Evolutionary conservation across 768 basidiomycete genomes (phyloP).

Genomic region (Mycena maculata): DNA sequence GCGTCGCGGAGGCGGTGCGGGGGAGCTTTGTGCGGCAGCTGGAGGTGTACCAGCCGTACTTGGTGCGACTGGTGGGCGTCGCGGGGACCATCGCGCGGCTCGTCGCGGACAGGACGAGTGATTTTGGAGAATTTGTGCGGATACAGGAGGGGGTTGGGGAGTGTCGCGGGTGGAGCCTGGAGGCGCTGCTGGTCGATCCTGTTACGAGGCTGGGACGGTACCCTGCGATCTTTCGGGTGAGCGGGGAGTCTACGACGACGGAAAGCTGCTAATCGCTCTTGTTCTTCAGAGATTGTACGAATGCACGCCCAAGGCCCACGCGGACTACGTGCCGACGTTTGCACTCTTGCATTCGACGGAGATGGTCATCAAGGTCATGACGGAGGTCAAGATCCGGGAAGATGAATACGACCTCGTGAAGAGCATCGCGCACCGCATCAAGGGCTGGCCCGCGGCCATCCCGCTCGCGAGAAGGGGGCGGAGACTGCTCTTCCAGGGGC

Average conservation of each 20-base stretch:
- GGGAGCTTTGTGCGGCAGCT: constrained; percentile 68
- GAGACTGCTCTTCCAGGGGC: constrained; percentile 77
- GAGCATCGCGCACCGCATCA: constrained; percentile 65
- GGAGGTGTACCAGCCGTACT: constrained; percentile 89
- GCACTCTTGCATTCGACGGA: constrained; percentile 75
- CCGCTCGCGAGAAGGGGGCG: constrained; percentile 79
- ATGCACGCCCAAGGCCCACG: constrained; percentile 74
- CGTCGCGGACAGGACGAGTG: constrained; percentile 61
- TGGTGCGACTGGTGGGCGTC: constrained; percentile 76
- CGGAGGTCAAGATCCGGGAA: constrained; percentile 87
- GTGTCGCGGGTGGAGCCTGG: constrained; percentile 72
- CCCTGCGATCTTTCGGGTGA: constrained; percentile 78
- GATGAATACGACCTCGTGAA: constrained; percentile 87
- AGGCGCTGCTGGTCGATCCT: constrained; percentile 79
- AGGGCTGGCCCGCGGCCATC: constrained; percentile 64
- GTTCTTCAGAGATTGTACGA: constrained; percentile 71
- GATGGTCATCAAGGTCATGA: constrained; percentile 79
- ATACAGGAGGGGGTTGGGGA: constrained; percentile 69
- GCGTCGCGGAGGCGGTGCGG: constrained; percentile 69
- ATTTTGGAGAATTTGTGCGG: constrained; percentile 88
- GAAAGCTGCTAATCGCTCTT: constrained; percentile 15
- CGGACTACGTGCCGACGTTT: constrained; percentile 76
- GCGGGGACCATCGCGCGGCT: constrained; percentile 63
- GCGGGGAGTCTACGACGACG: constrained; percentile 38
- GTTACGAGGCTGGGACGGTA: constrained; percentile 78